Percentiles rank a stretch among this genome's conserved stretches.
phyloP scores from a whole-genome alignment of 805 yeast species.

The Kodamaea hsintzibuensis region DNA sequence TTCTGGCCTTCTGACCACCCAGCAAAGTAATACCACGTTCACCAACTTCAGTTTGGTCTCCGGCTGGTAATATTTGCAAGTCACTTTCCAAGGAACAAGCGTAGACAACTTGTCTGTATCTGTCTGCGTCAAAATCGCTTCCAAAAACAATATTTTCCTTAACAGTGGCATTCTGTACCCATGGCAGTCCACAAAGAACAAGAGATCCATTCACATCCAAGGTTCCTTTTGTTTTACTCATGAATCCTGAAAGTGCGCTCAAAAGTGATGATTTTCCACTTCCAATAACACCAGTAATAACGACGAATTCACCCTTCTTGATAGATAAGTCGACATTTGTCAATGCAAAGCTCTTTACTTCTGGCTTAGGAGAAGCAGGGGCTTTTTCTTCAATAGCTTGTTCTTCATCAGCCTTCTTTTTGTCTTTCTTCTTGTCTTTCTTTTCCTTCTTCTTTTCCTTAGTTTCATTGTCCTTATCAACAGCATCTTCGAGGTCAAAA shows the following conservation, averaged over 20 bases:
- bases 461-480: neutral
- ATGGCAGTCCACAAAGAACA: constrained; percentile 64
- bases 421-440: constrained; percentile 2
- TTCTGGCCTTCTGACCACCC: constrained; percentile 87
- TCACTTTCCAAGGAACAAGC: constrained; percentile 72
- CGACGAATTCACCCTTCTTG: constrained; percentile 66
- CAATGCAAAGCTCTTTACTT: constrained; percentile 29
- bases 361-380: constrained; percentile 2
- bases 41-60: constrained; percentile 79
- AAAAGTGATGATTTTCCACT: constrained; percentile 78
- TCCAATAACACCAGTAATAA: constrained; percentile 80
- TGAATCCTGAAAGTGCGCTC: constrained; percentile 69
- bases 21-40: constrained; percentile 82
- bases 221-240: constrained; percentile 56
- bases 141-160: constrained; percentile 80
- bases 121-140: constrained; percentile 46
- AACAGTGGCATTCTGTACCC: constrained; percentile 83
- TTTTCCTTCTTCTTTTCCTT: neutral
- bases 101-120: constrained; percentile 55
- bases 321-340: constrained; percentile 52
- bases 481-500: constrained; percentile 15
- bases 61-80: constrained; percentile 63
- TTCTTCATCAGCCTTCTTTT: constrained; percentile 20
- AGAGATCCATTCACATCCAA: constrained; percentile 55
- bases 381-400: constrained; percentile 5